Conservation (phyloP, 148 eudicot genomes). For the Diospyros kaki region DNA sequence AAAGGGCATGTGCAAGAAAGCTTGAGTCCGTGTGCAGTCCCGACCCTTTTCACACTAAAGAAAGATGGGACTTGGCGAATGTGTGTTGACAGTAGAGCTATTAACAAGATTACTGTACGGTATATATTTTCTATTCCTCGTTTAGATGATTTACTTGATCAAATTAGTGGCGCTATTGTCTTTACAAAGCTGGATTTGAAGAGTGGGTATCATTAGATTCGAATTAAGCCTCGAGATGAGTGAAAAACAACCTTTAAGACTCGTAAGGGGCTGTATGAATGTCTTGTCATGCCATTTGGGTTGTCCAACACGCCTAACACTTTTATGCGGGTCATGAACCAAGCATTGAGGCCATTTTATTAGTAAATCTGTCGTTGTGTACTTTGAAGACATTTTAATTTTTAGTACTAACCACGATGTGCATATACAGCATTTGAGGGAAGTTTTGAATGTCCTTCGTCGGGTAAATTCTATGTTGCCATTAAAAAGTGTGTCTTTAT, state of each 20-base stretch:
- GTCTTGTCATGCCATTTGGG: neutral
- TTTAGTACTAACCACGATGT: too few relatives aligned
- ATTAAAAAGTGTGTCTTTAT: too few relatives aligned
- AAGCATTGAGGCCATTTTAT: neutral
- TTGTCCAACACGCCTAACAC: conserved; percentile 3
- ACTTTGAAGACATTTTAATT: conserved; percentile 4
- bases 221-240: neutral
- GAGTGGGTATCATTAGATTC: neutral
- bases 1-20: neutral
- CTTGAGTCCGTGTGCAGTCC: conserved; percentile 4
- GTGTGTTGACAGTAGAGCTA: neutral
- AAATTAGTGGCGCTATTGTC: neutral
- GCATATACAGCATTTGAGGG: too few relatives aligned
- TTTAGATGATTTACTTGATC: neutral
- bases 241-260: neutral
- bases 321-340: conserved; percentile 6
- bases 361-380: neutral
- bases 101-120: neutral
- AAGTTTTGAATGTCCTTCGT: too few relatives aligned
- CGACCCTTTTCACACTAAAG: neutral
- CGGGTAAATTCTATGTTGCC: too few relatives aligned
- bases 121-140: neutral
- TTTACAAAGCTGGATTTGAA: neutral
- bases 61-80: neutral
- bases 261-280: neutral